These are phyloP conservation scores for Polytrichum commune DNA, from an alignment of 225 moss, liverwort and hornwort species.

Conservation along the genomic window DNA sequence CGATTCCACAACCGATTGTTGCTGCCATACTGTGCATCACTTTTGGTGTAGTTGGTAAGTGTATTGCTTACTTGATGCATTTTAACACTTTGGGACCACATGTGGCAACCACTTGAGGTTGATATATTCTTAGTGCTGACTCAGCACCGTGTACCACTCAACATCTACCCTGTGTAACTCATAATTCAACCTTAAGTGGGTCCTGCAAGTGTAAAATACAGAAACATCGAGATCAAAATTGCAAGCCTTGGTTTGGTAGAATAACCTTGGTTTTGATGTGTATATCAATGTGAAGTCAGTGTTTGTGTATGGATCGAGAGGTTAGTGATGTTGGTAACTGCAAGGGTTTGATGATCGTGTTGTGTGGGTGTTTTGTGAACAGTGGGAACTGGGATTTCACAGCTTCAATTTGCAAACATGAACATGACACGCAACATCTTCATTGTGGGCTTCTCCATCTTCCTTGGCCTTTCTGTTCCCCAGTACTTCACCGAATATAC, in stretches of 20 bases:
- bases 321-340: too few relatives aligned
- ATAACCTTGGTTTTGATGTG: not conserved
- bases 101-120: too few relatives aligned
- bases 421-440: slow-evolving; percentile 93
- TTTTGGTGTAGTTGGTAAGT: slow-evolving; percentile 71
- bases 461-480: slow-evolving; percentile 80
- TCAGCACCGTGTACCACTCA: not conserved
- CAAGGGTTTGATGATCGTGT: not conserved
- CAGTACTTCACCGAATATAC: slow-evolving; percentile 80
- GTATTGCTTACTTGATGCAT: not conserved
- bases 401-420: slow-evolving; percentile 88
- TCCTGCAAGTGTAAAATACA: too few relatives aligned
- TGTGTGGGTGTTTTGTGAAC: not conserved
- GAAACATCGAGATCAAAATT: too few relatives aligned
- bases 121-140: not conserved
- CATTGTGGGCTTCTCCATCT: slow-evolving; percentile 77
- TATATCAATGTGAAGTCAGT: too few relatives aligned
- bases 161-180: not conserved
- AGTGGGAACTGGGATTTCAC: slow-evolving; percentile 73
- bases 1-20: slow-evolving; percentile 58
- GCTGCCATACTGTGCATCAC: slow-evolving; percentile 70
- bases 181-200: not conserved
- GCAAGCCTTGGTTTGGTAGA: not conserved
- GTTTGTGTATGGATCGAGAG: not conserved
- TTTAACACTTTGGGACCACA: not conserved